A percentile compares a stretch with the other conserved stretches of the same genome.
Evolutionary conservation across 495 filamentous ascomycete species (phyloP).

Genomic region (Trichoderma virens): DNA sequence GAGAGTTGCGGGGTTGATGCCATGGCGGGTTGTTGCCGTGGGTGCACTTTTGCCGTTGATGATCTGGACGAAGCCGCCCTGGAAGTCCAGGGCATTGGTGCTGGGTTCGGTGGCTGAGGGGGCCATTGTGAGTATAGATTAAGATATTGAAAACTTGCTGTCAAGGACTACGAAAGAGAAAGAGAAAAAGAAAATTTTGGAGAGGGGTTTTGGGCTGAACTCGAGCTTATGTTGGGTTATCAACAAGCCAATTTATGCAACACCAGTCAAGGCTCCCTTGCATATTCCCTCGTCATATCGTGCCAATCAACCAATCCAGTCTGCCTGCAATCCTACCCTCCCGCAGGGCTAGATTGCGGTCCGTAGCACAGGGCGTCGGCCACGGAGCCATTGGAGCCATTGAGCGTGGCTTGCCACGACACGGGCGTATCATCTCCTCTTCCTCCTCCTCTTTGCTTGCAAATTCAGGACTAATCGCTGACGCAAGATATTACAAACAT

Average conservation of each 20-base stretch:
- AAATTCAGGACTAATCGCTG: no score
- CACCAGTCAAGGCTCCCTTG: background rate
- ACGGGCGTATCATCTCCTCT: background rate
- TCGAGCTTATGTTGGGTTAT: no score
- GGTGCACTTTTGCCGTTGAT: conserved; percentile 36
- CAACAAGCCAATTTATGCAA: background rate
- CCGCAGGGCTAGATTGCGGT: background rate
- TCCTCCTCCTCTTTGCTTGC: no score
- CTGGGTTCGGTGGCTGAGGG: background rate
- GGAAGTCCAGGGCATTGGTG: background rate
- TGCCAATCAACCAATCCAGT: no score
- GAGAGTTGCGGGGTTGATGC: conserved; percentile 38
- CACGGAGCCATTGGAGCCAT: background rate
- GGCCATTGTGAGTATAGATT: background rate
- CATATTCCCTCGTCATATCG: background rate
- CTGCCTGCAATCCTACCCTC: no score
- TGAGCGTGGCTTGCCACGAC: background rate
- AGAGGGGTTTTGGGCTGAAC: no score
- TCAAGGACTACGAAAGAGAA: background rate
- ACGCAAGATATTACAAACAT: no score
- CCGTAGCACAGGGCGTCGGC: background rate
- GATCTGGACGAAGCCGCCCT: conserved; percentile 23
- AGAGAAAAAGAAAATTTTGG: background rate
- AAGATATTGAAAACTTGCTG: no score
- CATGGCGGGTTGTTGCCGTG: conserved; percentile 23